phyloP scores from a whole-genome alignment of 495 filamentous ascomycete genomes.

The Penicillium subrubescens region DNA sequence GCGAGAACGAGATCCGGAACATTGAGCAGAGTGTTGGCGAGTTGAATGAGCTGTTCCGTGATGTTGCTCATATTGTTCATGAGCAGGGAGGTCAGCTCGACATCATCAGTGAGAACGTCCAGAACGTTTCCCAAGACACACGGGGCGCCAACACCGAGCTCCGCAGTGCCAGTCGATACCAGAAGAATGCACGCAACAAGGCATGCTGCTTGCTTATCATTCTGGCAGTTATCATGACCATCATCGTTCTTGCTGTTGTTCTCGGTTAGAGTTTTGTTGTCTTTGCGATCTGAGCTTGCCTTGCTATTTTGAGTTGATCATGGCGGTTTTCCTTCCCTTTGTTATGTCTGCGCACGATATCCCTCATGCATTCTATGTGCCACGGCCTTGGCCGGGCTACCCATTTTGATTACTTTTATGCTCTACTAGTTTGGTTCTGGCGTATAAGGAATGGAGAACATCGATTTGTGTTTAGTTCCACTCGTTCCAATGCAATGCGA shows the following conservation, averaged over 20 bases:
- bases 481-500: slow-evolving; percentile 11
- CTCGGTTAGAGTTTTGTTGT: slow-evolving; percentile 53
- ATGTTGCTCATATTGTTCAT: slow-evolving; percentile 93
- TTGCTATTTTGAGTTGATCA: slow-evolving; percentile 5
- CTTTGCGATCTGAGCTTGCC: background rate
- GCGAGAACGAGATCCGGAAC: slow-evolving; percentile 92
- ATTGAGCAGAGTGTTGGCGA: slow-evolving; percentile 96
- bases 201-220: slow-evolving; percentile 93
- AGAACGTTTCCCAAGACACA: slow-evolving; percentile 76
- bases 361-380: slow-evolving; percentile 26
- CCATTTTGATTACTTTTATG: slow-evolving; percentile 18
- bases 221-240: slow-evolving; percentile 80
- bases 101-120: slow-evolving; percentile 84
- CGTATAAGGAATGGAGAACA: slow-evolving; percentile 29
- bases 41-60: slow-evolving; percentile 92
- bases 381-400: slow-evolving; percentile 14
- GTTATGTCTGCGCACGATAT: slow-evolving; percentile 33
- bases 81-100: slow-evolving; percentile 91
- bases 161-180: slow-evolving; percentile 78
- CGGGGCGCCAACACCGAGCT: slow-evolving; percentile 84
- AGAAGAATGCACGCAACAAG: slow-evolving; percentile 90
- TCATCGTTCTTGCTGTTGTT: slow-evolving; percentile 83
- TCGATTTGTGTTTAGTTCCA: slow-evolving; percentile 19
- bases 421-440: slow-evolving; percentile 13
- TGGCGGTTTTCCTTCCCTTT: slow-evolving; percentile 8